Base-by-base conservation (phyloP, 305 asterid species). In the Fraxinus velutina region DNA sequence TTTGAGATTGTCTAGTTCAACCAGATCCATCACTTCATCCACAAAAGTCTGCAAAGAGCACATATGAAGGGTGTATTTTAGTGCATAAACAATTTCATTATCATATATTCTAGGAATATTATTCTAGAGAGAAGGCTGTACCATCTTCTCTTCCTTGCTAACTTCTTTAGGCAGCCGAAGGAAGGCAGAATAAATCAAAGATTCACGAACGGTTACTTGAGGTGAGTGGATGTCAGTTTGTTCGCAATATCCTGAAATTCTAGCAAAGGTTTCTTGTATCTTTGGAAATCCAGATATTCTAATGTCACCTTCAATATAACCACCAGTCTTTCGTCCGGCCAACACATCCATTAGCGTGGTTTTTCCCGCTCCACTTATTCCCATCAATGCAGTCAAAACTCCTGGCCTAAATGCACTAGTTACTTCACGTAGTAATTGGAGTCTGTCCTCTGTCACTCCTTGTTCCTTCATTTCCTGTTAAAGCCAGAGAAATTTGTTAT, bases 281-380 rank as follows among this genome's bases (percentile, higher is more conserved):
- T 86, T 86, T 6, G 79, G 84, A 52, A 81, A 86, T 10, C 89
- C 89, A 6, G 83, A 85, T 34, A 86, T 80, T 50, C 17, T 76
- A 80, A 86, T 82, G 72, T 84, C 86, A 68, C 89, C 87, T 80
- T 84, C 84, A 17, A 84, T 50, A 36, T 55, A 64, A 4, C 87
- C 89, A 68, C 86, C 81, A 19, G 84, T 82, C 83, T 84, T 86
- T 52, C 89, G 80, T 72, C 89, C 86, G 12, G 89, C 75, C 19
- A 86, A 80, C n/a, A 86, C 89, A 52, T 86, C 89, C 50, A 86
- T 78, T 52, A 86, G 89, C 15, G 87, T 86, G 13, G 89, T 86
- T 80, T 86, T 86, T 74, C 87, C 87, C 21, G 89, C 87, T 64
- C 89, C 87, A 79, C 87, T 86, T 66, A 82, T 84, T 50, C 87